Percentiles rank a stretch among this genome's conserved stretches.
Conservation (phyloP, 495 filamentous ascomycete species). For the Podospora conica region DNA sequence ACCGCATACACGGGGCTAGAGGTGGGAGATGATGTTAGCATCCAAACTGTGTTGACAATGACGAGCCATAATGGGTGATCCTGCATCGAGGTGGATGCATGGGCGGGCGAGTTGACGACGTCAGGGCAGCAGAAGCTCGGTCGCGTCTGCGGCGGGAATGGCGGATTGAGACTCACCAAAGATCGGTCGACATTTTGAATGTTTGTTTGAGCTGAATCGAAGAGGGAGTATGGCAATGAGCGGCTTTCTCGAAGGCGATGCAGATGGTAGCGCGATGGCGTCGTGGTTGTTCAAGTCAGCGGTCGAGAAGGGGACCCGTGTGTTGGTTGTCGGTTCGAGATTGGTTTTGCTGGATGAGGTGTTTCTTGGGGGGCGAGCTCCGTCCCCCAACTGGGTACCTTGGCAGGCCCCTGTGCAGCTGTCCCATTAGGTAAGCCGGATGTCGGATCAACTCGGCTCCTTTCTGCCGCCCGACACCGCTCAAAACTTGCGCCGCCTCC, state of each 20-base stretch:
- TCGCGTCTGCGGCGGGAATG: slow-evolving; percentile 17
- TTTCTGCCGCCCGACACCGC: slow-evolving; percentile 17
- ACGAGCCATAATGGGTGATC: background rate
- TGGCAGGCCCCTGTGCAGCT: slow-evolving; percentile 4
- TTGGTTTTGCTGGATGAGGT: slow-evolving; percentile 31
- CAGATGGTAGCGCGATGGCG: slow-evolving; percentile 17
- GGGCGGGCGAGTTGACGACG: background rate
- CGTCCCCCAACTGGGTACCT: slow-evolving; percentile 14
- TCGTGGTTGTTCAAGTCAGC: slow-evolving; percentile 4
- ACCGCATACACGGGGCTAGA: slow-evolving; percentile 96
- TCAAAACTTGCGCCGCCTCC: background rate
- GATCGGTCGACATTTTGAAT: slow-evolving; percentile 37
- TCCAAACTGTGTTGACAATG: background rate
- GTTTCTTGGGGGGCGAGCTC: slow-evolving; percentile 33
- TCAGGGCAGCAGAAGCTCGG: slow-evolving; percentile 18
- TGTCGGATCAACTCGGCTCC: slow-evolving; percentile 12
- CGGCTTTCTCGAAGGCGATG: slow-evolving; percentile 9
- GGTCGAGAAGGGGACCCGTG: slow-evolving; percentile 16
- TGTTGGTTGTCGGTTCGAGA: slow-evolving; percentile 26
- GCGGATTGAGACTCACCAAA: slow-evolving; percentile 34
- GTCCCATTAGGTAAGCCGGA: slow-evolving; percentile 27
- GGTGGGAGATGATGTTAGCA: slow-evolving; percentile 20
- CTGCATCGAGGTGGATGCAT: background rate
- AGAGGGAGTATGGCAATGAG: slow-evolving; percentile 18
- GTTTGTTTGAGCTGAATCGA: slow-evolving; percentile 23